These are phyloP conservation scores for Acarospora socialis DNA, from an alignment of 2,329 filamentous ascomycete genomes.

Conservation along the genomic window DNA sequence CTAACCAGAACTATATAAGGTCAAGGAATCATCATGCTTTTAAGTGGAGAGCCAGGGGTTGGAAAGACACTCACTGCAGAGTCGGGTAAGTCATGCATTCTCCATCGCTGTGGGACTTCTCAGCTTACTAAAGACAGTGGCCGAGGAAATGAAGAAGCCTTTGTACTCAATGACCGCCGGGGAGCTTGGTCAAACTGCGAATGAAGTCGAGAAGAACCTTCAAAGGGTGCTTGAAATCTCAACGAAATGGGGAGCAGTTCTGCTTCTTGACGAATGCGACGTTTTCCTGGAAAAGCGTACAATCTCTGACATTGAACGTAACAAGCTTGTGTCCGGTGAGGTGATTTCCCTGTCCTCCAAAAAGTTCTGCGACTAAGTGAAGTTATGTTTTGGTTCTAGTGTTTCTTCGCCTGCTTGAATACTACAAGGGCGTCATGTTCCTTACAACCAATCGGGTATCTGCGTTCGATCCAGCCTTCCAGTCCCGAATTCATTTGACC, in stretches of 20 bases:
- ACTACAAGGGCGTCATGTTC: constrained; percentile 20
- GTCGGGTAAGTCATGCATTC: constrained; percentile 5
- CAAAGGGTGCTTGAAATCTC: constrained; percentile 3
- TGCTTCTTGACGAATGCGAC: constrained; percentile 13
- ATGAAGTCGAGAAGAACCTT: constrained; percentile 6
- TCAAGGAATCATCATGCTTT: constrained; percentile 14
- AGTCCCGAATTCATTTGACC: constrained; percentile 18
- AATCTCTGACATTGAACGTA: too few species aligned
- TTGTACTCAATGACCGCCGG: constrained; percentile 36
- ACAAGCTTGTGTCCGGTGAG: too few species aligned
- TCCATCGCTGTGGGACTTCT: not conserved
- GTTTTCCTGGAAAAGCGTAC: constrained; percentile 11
- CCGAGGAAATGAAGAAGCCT: constrained; percentile 37
- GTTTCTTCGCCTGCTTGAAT: constrained; percentile 17
- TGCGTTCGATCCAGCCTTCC: constrained; percentile 20
- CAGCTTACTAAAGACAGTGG: constrained; percentile 25
- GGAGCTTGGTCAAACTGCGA: constrained; percentile 18
- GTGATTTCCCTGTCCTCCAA: too few species aligned
- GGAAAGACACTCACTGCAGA: constrained; percentile 45
- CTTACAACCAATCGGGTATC: constrained; percentile 21
- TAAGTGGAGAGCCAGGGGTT: constrained; percentile 29
- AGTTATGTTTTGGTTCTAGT: too few species aligned
- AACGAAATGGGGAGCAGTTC: constrained; percentile 7
- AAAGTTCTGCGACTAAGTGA: too few species aligned
- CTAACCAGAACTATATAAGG: constrained; percentile 6